Percentiles rank a stretch among this genome's conserved stretches.
These are phyloP conservation scores for Xylaria venustula DNA, from an alignment of 495 filamentous ascomycete species.

Conservation along the genomic window DNA sequence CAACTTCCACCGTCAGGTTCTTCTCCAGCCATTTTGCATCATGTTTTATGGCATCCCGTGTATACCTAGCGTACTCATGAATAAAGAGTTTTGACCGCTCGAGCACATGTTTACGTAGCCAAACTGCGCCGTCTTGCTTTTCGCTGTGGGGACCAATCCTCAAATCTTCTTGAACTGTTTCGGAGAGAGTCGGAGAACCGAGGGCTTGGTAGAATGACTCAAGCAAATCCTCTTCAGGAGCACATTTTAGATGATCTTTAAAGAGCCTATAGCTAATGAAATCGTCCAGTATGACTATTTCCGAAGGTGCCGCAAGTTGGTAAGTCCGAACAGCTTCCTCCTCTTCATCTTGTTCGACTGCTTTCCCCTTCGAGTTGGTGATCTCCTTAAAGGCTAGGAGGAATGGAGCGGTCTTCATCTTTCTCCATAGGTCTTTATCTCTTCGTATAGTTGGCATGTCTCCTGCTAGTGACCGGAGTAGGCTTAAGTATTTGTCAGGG, in stretches of 20 bases:
- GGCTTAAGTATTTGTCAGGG: constrained; percentile 77
- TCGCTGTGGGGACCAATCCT: constrained; percentile 48
- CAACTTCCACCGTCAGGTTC: constrained; percentile 73
- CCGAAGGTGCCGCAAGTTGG: constrained; percentile 63
- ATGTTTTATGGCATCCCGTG: constrained; percentile 70
- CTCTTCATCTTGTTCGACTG: constrained; percentile 62
- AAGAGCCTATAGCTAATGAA: constrained; percentile 82
- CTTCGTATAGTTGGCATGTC: constrained; percentile 65
- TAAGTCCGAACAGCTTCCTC: constrained; percentile 71
- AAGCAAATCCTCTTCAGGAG: constrained; percentile 82
- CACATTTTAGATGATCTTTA: constrained; percentile 72
- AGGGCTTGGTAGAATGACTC: constrained; percentile 78
- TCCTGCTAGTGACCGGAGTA: constrained; percentile 75
- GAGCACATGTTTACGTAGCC: constrained; percentile 72
- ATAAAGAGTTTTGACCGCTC: constrained; percentile 88
- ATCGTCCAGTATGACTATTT: constrained; percentile 83
- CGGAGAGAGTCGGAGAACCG: constrained; percentile 57
- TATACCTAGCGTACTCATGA: constrained; percentile 60
- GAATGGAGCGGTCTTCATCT: constrained; percentile 73
- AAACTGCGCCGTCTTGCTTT: constrained; percentile 48
- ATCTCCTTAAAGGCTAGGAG: constrained; percentile 80
- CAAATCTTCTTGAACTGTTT: constrained; percentile 59
- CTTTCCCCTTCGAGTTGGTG: constrained; percentile 48
- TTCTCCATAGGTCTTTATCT: constrained; percentile 71
- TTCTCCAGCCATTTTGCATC: constrained; percentile 88